Evolutionary conservation across 2,329 filamentous ascomycete species (phyloP).

Genomic region (Fusarium sp.): DNA sequence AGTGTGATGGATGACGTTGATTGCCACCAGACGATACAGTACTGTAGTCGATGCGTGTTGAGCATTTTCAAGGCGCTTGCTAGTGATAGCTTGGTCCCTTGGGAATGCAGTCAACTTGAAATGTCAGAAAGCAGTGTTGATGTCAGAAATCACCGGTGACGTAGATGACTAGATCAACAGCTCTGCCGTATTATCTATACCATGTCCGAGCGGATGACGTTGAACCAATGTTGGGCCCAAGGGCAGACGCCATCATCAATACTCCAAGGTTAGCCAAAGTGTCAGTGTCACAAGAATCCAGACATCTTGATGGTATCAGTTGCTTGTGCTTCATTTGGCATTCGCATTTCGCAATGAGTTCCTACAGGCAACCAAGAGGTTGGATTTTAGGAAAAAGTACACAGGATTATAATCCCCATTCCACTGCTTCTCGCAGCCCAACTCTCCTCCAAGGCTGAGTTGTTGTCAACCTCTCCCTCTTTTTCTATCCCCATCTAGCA

Average conservation of each 20-base stretch:
- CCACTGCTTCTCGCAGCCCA: conserved; percentile 35
- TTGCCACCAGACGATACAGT: conserved; percentile 15
- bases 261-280: background rate
- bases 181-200: background rate
- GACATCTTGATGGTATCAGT: conserved; percentile 4
- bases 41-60: background rate
- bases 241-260: background rate
- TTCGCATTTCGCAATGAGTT: conserved; percentile 48
- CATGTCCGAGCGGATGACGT: background rate
- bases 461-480: conserved; percentile 30
- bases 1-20: conserved; percentile 29
- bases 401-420: conserved; percentile 48
- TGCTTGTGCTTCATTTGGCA: conserved; percentile 43
- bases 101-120: background rate
- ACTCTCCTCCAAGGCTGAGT: conserved; percentile 12
- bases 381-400: conserved; percentile 53
- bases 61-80: background rate
- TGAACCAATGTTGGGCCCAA: background rate
- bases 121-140: background rate
- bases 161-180: background rate
- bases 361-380: conserved; percentile 47
- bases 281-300: background rate
- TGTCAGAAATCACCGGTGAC: background rate
- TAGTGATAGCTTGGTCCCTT: background rate
- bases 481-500: conserved; percentile 22